These are phyloP conservation scores for Eutypa lata DNA, from an alignment of 2,329 filamentous ascomycete species.

Conservation along the genomic window DNA sequence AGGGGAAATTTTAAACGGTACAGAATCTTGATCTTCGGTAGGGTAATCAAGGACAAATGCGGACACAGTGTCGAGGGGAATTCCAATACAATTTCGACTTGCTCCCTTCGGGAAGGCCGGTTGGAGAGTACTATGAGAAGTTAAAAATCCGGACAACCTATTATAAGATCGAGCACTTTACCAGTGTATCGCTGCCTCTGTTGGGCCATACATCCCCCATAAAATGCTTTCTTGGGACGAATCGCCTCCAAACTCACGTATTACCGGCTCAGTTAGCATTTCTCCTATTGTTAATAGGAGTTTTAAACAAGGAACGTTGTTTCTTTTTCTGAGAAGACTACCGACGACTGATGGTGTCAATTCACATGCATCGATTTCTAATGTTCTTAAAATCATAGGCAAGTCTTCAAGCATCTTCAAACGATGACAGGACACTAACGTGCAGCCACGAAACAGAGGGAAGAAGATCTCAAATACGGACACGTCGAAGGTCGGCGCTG, in stretches of 20 bases:
- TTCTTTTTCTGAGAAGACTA: conserved; percentile 67
- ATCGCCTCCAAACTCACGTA: conserved; percentile 73
- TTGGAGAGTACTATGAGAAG: conserved; percentile 60
- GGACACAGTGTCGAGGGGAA: conserved; percentile 78
- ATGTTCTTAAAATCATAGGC: conserved; percentile 58
- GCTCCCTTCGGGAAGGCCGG: conserved; percentile 54
- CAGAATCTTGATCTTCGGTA: conserved; percentile 18
- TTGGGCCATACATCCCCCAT: conserved; percentile 93
- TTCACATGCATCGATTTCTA: conserved; percentile 80
- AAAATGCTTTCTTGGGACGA: conserved; percentile 58
- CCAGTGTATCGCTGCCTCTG: conserved; percentile 87
- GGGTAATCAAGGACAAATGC: conserved; percentile 63
- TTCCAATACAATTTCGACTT: conserved; percentile 68
- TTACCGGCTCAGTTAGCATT: conserved; percentile 77
- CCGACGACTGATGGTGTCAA: conserved; percentile 84
- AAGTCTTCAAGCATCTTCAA: conserved; percentile 72
- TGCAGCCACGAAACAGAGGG: conserved; percentile 69
- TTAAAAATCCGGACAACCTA: neutral
- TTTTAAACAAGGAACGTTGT: conserved; percentile 64
- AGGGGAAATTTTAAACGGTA: conserved; percentile 53
- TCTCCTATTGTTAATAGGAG: conserved; percentile 86
- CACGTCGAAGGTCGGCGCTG: conserved; percentile 89
- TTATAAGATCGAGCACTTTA: conserved; percentile 22
- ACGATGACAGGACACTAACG: conserved; percentile 69
- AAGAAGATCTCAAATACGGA: conserved; percentile 96